Percentiles rank a stretch among this genome's conserved stretches.
Conservation (phyloP, 352 stramenopile species). For the Phytophthora sojae region DNA sequence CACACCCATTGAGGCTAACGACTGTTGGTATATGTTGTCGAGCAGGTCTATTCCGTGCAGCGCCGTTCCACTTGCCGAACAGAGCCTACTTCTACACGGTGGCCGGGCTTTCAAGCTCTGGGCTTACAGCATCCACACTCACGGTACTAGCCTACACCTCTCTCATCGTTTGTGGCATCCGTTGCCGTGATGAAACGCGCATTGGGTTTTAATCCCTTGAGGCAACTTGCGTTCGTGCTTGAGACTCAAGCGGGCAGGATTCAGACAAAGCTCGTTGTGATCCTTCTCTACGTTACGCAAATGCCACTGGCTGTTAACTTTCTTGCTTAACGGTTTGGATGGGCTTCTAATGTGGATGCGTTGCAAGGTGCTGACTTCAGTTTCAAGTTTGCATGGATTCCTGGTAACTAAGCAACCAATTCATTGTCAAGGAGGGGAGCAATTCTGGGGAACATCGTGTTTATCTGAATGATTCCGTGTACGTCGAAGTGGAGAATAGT, state of each 20-base stretch:
- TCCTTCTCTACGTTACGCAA: neutral
- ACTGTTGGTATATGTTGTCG: neutral
- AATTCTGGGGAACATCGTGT: too few relatives aligned
- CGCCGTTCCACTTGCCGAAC: neutral
- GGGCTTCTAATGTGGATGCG: neutral
- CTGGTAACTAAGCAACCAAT: neutral
- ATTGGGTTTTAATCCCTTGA: neutral
- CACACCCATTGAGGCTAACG: neutral
- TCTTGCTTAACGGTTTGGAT: too few relatives aligned
- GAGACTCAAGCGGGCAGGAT: neutral
- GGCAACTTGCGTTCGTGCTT: neutral
- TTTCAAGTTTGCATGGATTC: neutral
- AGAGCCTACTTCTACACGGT: neutral
- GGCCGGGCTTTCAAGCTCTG: neutral
- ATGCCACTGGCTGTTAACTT: neutral
- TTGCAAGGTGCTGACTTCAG: neutral
- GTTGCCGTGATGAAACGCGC: neutral
- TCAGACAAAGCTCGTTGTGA: neutral
- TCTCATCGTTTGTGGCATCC: neutral
- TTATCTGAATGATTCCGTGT: too few relatives aligned
- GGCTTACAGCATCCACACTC: neutral
- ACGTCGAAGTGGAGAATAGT: too few relatives aligned
- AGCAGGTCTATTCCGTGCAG: neutral
- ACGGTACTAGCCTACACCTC: neutral
- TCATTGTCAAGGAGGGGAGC: neutral